Base-by-base conservation (phyloP, 2,329 filamentous ascomycete species). In the Uncinocarpus reesii region DNA sequence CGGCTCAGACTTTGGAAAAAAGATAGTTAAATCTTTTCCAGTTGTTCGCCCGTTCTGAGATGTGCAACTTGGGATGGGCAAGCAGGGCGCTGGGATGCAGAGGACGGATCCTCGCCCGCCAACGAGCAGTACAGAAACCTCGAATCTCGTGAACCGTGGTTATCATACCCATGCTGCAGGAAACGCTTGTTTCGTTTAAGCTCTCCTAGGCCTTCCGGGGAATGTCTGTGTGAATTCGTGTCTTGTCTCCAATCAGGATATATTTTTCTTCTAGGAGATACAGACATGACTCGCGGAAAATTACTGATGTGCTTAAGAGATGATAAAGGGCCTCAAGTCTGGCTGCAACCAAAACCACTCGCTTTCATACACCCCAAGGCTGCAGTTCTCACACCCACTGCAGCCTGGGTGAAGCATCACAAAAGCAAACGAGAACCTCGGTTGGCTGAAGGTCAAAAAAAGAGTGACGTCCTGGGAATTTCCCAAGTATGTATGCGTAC, bases 171-270 rank as follows among this genome's bases (percentile, higher is more conserved):
- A 37, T 10, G 32, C 3, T 18, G 32, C 32, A 4, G 32, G 13
- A 4, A 41, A 41, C 21, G 38, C 24, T 41, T 41, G 38, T 41
- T 42, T 13, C 24, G n/a, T 29, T 29, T 31, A 42, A 42, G 40
- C 23, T 42, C 40, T 29, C 15, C 24, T 7, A n/a, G 38, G 38
- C 4, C 31, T 37, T 16, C 35, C 13, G 7, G 11, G 7, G 7
- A 13, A 5, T 23, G 35, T 13, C 2, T 31, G 23, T 3, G 3
- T 23, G 6, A 23, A 38, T 23, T 23, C 16, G 18, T 23, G 35
- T 13, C 35, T 7, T 16, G 8, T 21, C 20, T 20, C n/a, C n/a
- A n/a, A n/a, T n/a, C n/a, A n/a, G n/a, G n/a, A n/a, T n/a, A n/a
- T n/a, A n/a, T n/a, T n/a, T n/a, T n/a, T n/a, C n/a, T n/a, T n/a